A percentile compares a stretch with the other conserved stretches of the same genome.
phyloP scores from a whole-genome alignment of 306 rosid genomes.

The Geum urbanum region DNA sequence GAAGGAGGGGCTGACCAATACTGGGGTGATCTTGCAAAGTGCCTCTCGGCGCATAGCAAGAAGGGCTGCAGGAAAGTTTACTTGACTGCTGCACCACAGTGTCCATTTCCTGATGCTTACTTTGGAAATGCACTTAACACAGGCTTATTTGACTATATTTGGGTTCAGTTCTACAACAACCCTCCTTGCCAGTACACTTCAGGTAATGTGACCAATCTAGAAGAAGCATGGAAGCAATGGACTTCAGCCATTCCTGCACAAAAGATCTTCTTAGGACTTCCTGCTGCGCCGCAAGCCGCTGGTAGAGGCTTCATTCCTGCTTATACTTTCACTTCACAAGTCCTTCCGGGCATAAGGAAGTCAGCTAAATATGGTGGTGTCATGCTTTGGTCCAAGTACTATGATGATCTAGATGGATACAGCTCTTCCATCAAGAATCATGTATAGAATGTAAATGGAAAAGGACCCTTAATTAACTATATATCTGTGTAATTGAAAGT shows the following conservation, averaged over 20 bases:
- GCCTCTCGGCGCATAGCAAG: slow-evolving; percentile 18
- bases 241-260: slow-evolving; percentile 27
- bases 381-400: slow-evolving; percentile 38
- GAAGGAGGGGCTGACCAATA: slow-evolving; percentile 9
- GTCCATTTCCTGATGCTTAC: slow-evolving; percentile 30
- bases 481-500: not conserved
- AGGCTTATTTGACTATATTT: slow-evolving; percentile 33
- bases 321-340: slow-evolving; percentile 21
- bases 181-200: slow-evolving; percentile 38
- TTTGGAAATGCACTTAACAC: slow-evolving; percentile 28
- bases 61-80: slow-evolving; percentile 3
- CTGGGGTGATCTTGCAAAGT: slow-evolving; percentile 34
- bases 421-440: slow-evolving; percentile 30
- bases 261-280: slow-evolving; percentile 59
- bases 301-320: slow-evolving; percentile 33
- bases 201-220: slow-evolving; percentile 34
- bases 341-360: slow-evolving; percentile 30
- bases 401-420: slow-evolving; percentile 29
- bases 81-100: slow-evolving; percentile 36
- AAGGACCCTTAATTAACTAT: not conserved
- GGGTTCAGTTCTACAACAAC: slow-evolving; percentile 80
- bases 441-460: not conserved
- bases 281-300: slow-evolving; percentile 54
- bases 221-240: slow-evolving; percentile 59
- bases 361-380: slow-evolving; percentile 39